Evolutionary conservation across 1,139 yeast genomes (phyloP).

Genomic region (Blastobotrys niveus): DNA sequence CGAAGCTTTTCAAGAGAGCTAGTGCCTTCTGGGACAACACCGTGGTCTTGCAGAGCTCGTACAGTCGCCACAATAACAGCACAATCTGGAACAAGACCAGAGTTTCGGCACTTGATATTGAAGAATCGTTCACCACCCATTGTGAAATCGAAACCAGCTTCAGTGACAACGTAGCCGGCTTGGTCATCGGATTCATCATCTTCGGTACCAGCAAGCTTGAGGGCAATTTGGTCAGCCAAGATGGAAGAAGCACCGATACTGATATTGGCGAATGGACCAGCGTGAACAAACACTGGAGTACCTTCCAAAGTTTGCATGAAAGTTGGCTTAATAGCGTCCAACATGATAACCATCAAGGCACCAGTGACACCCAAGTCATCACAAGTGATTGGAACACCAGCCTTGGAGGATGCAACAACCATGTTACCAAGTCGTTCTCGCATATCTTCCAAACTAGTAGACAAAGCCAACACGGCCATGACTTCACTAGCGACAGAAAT

Average conservation of each 20-base stretch:
- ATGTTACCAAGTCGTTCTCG: constrained; percentile 85
- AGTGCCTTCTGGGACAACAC: constrained; percentile 95
- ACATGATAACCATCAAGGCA: constrained; percentile 89
- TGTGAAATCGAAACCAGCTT: constrained; percentile 98
- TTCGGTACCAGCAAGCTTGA: constrained; percentile 79
- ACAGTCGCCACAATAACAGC: constrained; percentile 96
- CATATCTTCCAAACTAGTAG: constrained; percentile 78
- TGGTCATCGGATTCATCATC: constrained; percentile 48
- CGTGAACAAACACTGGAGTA: constrained; percentile 96
- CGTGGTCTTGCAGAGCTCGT: constrained; percentile 94
- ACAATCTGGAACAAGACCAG: constrained; percentile 85
- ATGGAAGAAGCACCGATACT: constrained; percentile 91
- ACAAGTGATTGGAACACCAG: constrained; percentile 88
- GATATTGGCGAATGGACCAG: constrained; percentile 98
- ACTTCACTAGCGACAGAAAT: constrained; percentile 96
- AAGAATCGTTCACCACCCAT: constrained; percentile 99
- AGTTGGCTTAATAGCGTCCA: constrained; percentile 96
- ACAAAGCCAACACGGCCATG: constrained; percentile 95
- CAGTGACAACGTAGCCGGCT: constrained; percentile 90
- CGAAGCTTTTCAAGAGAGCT: constrained; percentile 82
- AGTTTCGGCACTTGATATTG: constrained; percentile 91
- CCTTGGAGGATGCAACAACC: constrained; percentile 78
- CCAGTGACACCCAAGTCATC: constrained; percentile 98
- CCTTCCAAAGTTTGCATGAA: constrained; percentile 98
- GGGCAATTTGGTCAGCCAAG: constrained; percentile 89